Evolutionary conservation across 805 yeast species (phyloP).

Genomic region (Lipomyces lipofer): DNA sequence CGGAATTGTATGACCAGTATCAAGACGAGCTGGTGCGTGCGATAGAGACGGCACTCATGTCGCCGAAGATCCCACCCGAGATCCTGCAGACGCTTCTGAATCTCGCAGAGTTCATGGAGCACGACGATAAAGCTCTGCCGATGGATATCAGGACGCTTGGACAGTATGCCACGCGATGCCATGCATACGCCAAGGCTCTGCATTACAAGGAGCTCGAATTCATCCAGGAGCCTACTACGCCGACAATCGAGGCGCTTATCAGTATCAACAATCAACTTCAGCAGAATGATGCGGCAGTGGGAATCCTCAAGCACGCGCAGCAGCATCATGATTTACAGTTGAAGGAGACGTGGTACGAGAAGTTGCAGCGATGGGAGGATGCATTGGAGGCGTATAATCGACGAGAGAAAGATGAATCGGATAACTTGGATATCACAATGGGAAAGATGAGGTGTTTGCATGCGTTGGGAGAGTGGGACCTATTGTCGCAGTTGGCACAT

Average conservation of each 20-base stretch:
- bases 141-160: conserved; percentile 88
- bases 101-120: conserved; percentile 95
- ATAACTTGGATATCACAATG: conserved; percentile 82
- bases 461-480: conserved; percentile 99
- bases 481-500: conserved; percentile 77
- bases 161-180: conserved; percentile 90
- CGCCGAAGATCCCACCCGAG: conserved; percentile 93
- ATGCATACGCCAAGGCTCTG: conserved; percentile 95
- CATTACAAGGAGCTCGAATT: conserved; percentile 96
- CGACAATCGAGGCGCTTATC: conserved; percentile 88
- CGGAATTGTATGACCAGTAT: conserved; percentile 80
- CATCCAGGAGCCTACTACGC: conserved; percentile 86
- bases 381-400: conserved; percentile 87
- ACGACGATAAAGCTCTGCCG: conserved; percentile 91
- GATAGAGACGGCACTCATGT: conserved; percentile 80
- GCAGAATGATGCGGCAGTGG: conserved; percentile 97
- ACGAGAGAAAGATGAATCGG: conserved; percentile 57
- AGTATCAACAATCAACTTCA: conserved; percentile 92
- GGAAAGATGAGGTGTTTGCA: conserved; percentile 98
- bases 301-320: conserved; percentile 89
- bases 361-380: conserved; percentile 96
- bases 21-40: conserved; percentile 88
- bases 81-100: conserved; percentile 87
- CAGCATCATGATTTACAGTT: conserved; percentile 76
- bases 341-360: conserved; percentile 97